Conservation (phyloP, 1,284 basidiomycete species). For the Malassezia restricta region DNA sequence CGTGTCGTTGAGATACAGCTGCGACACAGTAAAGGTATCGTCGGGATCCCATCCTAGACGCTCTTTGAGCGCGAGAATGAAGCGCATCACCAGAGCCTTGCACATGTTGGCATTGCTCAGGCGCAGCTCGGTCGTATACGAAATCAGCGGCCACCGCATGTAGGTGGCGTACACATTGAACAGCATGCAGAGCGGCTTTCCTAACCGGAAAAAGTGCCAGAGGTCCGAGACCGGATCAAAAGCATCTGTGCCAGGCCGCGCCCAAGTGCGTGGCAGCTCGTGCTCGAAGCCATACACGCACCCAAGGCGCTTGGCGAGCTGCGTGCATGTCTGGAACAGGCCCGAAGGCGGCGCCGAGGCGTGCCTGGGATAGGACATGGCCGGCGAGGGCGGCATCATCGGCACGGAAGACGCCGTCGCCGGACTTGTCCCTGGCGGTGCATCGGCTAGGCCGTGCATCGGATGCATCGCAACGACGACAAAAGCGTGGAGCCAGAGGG, state of each 20-base stretch:
- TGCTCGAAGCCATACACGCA: conserved; percentile 46
- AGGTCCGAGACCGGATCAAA: conserved; percentile 64
- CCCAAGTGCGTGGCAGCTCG: not conserved
- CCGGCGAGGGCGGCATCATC: too few species aligned
- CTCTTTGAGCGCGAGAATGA: conserved; percentile 52
- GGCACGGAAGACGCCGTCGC: too few species aligned
- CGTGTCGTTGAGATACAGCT: conserved; percentile 70
- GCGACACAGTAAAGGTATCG: conserved; percentile 56
- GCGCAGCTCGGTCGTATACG: conserved; percentile 50
- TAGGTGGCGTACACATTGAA: conserved; percentile 55
- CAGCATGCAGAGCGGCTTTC: conserved; percentile 84
- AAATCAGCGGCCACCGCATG: conserved; percentile 58
- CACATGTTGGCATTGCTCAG: conserved; percentile 63
- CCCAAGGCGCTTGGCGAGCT: conserved; percentile 44
- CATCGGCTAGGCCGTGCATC: not conserved
- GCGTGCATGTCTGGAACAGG: conserved; percentile 48
- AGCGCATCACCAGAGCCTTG: conserved; percentile 52
- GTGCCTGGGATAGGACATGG: too few species aligned
- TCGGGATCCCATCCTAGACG: conserved; percentile 49
- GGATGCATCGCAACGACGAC: not conserved
- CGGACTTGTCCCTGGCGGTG: not conserved
- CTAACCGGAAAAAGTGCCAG: conserved; percentile 83
- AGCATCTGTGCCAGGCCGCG: not conserved
- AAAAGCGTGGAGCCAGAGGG: too few species aligned
- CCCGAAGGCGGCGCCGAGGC: conserved; percentile 20